Base-by-base conservation (phyloP, 768 basidiomycete genomes). In the Rhizopogon vinicolor region DNA sequence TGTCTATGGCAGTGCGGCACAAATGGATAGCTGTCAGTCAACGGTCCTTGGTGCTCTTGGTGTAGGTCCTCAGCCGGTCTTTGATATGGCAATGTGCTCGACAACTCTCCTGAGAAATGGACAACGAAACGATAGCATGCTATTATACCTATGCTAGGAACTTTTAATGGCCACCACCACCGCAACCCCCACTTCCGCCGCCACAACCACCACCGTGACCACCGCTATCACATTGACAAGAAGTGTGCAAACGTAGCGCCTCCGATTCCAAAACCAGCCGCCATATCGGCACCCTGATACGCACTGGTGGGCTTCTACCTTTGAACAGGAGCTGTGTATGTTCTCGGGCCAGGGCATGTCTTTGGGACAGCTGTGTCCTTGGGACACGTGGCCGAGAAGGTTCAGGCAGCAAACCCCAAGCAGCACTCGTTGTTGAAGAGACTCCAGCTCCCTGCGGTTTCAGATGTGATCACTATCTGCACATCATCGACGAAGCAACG, bases 121-220 rank as follows among this genome's bases (percentile, higher is more conserved):
- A 31, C 31, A 31, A 9, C 9, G 2, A 31, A 14, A 39, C 39
- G 39, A 14, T 39, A 39, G 14, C 40, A n/a, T n/a, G 16, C 2
- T n/a, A 16, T 41, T 41, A 14, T 40, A n/a, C n/a, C 3, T 41
- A 41, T 41, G 8, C 40, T 8, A 3, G 7, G n/a, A n/a, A 8
- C 40, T 40, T 13, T 39, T n/a, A 41, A 41, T 5, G n/a, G 6
- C 40, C 40, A n/a, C 16, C 40, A 7, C 40, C 40, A n/a, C 40
- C 40, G 6, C 6, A 31, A 39, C 40, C 16, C 14, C 52, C 52
- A 1, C 56, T 3, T 25, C 25, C 56, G 7, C 52, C 33, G 3
- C 53, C 46, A 4, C 53, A 19, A 9, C 1, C 60, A 35, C 60
- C 33, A n/a, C n/a, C n/a, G n/a, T n/a, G n/a, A n/a, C n/a, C n/a